Evolutionary conservation across 1,139 yeast species (phyloP), one percentile per base, ranked within the genome.

Genomic region (Pichia kudriavzevii): DNA sequence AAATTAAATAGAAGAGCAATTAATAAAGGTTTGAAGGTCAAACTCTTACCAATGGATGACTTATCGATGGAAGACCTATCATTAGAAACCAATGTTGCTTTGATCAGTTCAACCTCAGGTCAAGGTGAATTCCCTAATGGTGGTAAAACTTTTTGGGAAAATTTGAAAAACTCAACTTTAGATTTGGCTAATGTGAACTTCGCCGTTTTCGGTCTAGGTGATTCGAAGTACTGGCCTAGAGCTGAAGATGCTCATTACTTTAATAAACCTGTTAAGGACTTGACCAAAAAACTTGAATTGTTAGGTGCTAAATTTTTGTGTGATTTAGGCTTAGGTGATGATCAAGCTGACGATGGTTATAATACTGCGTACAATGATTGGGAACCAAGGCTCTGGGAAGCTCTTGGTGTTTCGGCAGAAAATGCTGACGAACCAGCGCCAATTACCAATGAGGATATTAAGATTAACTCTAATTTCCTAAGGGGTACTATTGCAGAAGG

Each of bases 91-190:
- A 84, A 85, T 57, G 72, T 88, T 42, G 77, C 84, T 13, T 80
- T 88, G 48, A 68, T 88, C 34, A 68, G 91, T 18, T 84, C 96
- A 4, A 88, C 97, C 34, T 88, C 95, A 7, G 97, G 97, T 45
- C 97, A 88, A 67, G 97, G 97, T 68, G 97, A 88, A 61, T 79
- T 88, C 64, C 96, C 97, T 30, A 91, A 85, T 49, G 91, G 87
- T 57, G 97, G 96, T 60, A 84, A 88, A 52, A 72, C 67, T 36
- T 79, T 87, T 55, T 88, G 96, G 96, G 96, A 87, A 49, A 72
- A 72, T 26, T 60, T 88, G 47, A 87, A 84, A 61, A 60, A 82
- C 20, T 72, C 75, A 38, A 93, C 82, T 47, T 60, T 79, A 43
- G 95, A 85, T 53, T 70, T 87, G 43, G 75, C 85, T 8, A 59